Base-by-base conservation (phyloP, 441 rosid genomes). In the Dalechampia spathulata region DNA sequence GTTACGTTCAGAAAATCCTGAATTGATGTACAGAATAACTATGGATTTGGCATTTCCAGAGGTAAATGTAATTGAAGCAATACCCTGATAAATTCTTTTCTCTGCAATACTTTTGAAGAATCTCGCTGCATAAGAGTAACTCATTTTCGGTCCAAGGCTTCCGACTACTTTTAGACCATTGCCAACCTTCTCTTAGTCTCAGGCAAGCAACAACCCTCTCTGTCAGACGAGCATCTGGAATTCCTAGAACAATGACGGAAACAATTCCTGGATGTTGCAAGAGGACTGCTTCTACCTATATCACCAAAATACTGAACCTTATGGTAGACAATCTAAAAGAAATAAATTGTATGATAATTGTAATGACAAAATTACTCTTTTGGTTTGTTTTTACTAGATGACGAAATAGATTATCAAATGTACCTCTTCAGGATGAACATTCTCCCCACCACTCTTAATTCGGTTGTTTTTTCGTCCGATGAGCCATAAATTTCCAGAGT, bases 341-440 rank as follows among this genome's bases (percentile, higher is more conserved):
- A 59, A n/a, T 28, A 47, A 4, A 37, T 56, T 13, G 34, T 53
- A 55, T 26, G 16, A 36, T 13, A 46, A 23, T 27, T 53, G 14
- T 2, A 42, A 32, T 20, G 38, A 49, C 20, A 49, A 42, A 38
- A 23, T 58, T 14, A 51, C 45, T 41, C 7, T 5, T 41, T n/a
- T 17, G 8, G 17, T 4, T 41, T 8, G 22, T 43, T 42, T 43
- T 17, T 19, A n/a, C 20, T 21, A 17, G 11, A 7, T 19, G 12
- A 25, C 27, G 39, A 36, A 10, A n/a, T n/a, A n/a, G n/a, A n/a
- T 7, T 7, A 14, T 39, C 7, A 14, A 2, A 39, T 3, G 17
- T 39, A 83, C 98, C 91, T 88, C 93, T 77, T 88, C 95, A 5
- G 96, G 98, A 70, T 84, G 81, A 58, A 91, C 74, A 44, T 84